phyloP scores from a whole-genome alignment of 495 filamentous ascomycete species.

The Tuber magnatum region DNA sequence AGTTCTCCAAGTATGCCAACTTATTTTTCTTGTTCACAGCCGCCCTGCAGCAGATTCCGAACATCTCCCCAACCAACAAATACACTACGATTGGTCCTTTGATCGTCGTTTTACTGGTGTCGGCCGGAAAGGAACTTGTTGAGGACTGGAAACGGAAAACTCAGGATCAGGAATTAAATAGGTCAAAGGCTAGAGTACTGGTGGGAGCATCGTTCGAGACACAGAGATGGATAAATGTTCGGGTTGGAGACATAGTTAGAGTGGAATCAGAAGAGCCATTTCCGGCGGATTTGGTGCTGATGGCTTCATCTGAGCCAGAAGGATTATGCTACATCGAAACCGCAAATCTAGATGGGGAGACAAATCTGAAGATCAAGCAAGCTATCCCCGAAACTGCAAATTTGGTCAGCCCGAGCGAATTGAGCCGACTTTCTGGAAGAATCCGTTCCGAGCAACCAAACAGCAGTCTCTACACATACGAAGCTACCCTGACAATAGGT shows the following conservation, averaged over 20 bases:
- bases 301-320: constrained; percentile 94
- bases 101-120: constrained; percentile 79
- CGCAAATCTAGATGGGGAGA: constrained; percentile 95
- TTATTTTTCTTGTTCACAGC: constrained; percentile 99
- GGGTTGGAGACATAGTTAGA: constrained; percentile 87
- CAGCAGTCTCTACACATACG: constrained; percentile 96
- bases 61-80: constrained; percentile 84
- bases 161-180: constrained; percentile 81
- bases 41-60: constrained; percentile 87
- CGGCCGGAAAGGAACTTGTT: constrained; percentile 86
- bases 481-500: constrained; percentile 89
- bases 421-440: constrained; percentile 78
- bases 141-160: constrained; percentile 88
- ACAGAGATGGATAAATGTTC: constrained; percentile 85
- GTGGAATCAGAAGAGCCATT: constrained; percentile 96
- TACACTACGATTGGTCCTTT: constrained; percentile 96
- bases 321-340: constrained; percentile 99
- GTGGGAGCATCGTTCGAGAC: constrained; percentile 78
- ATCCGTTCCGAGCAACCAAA: constrained; percentile 95
- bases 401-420: constrained; percentile 75
- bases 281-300: constrained; percentile 83
- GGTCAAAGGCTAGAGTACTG: constrained; percentile 75
- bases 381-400: constrained; percentile 87
- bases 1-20: constrained; percentile 99
- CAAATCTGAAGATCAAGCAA: constrained; percentile 98